Percentiles rank a stretch among this genome's conserved stretches.
Evolutionary conservation across 75 land plant species (phyloP).

Genomic region (Picea glauca): DNA sequence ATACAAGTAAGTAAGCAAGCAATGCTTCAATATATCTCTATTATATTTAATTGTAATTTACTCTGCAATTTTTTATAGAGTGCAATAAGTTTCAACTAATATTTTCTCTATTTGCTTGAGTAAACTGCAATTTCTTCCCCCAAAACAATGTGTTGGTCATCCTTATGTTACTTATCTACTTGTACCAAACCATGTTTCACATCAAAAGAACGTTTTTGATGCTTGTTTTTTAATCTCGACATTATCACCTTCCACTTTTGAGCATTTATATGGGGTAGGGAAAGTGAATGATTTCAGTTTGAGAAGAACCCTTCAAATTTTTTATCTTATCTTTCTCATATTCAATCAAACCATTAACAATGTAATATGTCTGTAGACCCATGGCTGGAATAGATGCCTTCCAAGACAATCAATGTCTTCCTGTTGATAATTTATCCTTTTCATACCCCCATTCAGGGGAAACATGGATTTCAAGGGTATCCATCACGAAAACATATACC

Average conservation of each 20-base stretch:
- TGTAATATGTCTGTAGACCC: constrained; percentile 84
- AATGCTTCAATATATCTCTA: no score
- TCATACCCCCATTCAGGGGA: constrained; percentile 74
- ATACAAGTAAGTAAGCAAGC: no score
- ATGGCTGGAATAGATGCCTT: constrained; percentile 67
- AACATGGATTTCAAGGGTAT: constrained; percentile 71
- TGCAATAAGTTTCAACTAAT: no score
- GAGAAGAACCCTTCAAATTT: constrained; percentile 36
- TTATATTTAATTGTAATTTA: no score
- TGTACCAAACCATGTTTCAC: constrained; percentile 59
- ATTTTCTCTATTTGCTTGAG: no score
- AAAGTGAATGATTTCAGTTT: constrained; percentile 34
- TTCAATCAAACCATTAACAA: constrained; percentile 48
- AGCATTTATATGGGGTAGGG: constrained; percentile 68
- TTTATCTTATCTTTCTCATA: constrained; percentile 69
- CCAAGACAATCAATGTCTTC: constrained; percentile 85
- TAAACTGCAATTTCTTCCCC: constrained; percentile 47
- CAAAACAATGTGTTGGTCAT: constrained; percentile 36
- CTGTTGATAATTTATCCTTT: constrained; percentile 30
- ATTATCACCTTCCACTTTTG: constrained; percentile 35
- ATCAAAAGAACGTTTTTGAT: constrained; percentile 59
- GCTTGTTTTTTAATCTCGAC: constrained; percentile 49
- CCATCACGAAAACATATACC: constrained; percentile 72
- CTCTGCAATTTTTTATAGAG: no score
- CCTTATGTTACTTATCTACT: constrained; percentile 22